These are phyloP conservation scores for Termitomyces sp. DNA, from an alignment of 768 basidiomycete genomes.

Conservation along the genomic window DNA sequence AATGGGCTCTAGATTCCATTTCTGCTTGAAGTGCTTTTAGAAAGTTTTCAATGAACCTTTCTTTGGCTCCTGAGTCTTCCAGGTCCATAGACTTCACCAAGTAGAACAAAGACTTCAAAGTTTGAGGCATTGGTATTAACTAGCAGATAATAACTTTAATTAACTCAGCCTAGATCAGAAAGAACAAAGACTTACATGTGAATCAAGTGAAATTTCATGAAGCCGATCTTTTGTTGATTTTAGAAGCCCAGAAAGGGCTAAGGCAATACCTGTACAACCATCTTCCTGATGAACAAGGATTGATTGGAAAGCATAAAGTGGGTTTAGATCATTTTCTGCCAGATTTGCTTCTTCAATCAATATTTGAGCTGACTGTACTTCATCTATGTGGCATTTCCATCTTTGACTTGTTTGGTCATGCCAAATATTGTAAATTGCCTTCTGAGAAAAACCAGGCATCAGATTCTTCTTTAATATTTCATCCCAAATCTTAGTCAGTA, in stretches of 20 bases:
- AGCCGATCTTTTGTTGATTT: slow-evolving; percentile 16
- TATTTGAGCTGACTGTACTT: slow-evolving; percentile 18
- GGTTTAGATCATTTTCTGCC: not conserved
- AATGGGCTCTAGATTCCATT: not conserved
- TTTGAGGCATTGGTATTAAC: slow-evolving; percentile 27
- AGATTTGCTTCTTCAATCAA: slow-evolving; percentile 16
- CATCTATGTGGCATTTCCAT: slow-evolving; percentile 14
- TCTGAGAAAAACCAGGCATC: slow-evolving; percentile 4
- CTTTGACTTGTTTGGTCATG: no score
- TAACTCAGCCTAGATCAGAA: no score
- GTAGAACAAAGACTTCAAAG: slow-evolving; percentile 26
- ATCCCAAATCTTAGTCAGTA: no score
- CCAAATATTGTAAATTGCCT: slow-evolving; percentile 19
- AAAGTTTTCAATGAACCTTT: no score
- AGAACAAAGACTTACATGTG: no score
- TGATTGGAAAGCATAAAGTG: slow-evolving; percentile 3
- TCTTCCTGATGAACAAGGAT: slow-evolving; percentile 1
- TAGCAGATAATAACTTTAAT: not conserved
- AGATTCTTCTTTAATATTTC: slow-evolving; percentile 7
- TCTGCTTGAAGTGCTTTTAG: no score
- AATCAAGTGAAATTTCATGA: slow-evolving; percentile 18
- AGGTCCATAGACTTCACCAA: slow-evolving; percentile 27
- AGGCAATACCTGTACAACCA: slow-evolving; percentile 20
- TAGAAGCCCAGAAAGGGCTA: slow-evolving; percentile 21
- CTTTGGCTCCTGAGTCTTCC: slow-evolving; percentile 4